These are phyloP conservation scores for Solanum tacnaense DNA, from an alignment of 257 asterid species.

Conservation along the genomic window DNA sequence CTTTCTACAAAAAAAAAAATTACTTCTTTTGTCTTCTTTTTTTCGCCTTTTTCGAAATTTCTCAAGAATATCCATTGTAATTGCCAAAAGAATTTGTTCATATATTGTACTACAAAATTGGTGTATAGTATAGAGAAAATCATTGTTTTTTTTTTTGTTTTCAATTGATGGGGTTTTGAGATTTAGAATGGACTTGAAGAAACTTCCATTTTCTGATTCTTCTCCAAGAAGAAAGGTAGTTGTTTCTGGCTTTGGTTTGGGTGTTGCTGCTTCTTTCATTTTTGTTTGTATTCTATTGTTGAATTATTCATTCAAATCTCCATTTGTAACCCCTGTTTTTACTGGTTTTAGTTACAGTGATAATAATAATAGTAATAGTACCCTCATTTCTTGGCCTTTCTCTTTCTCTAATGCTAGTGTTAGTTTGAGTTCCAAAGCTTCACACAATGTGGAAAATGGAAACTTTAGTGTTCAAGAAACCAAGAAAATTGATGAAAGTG, in stretches of 20 bases:
- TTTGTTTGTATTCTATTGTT: conserved; percentile 33
- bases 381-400: conserved; percentile 34
- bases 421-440: conserved; percentile 4
- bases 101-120: neutral
- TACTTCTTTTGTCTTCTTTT: neutral
- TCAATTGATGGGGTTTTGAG: neutral
- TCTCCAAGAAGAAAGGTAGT: conserved; percentile 44
- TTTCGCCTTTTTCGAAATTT: conserved; percentile 2
- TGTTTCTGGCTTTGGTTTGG: conserved; percentile 52
- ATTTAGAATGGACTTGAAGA: conserved; percentile 44
- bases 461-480: conserved; percentile 10
- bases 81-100: conserved; percentile 9
- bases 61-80: conserved; percentile 7
- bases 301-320: conserved; percentile 37
- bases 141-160: neutral
- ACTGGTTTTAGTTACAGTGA: conserved; percentile 19
- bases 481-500: conserved; percentile 4
- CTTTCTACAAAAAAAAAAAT: neutral
- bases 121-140: neutral
- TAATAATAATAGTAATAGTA: neutral
- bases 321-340: conserved; percentile 38
- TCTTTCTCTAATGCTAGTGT: conserved; percentile 1
- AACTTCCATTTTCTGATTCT: conserved; percentile 36
- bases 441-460: conserved; percentile 6
- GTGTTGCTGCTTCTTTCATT: conserved; percentile 34